A percentile compares a stretch with the other conserved stretches of the same genome.
These are phyloP conservation scores for Yamadazyma paraphyllophila DNA, from an alignment of 805 yeast genomes.

Conservation along the genomic window DNA sequence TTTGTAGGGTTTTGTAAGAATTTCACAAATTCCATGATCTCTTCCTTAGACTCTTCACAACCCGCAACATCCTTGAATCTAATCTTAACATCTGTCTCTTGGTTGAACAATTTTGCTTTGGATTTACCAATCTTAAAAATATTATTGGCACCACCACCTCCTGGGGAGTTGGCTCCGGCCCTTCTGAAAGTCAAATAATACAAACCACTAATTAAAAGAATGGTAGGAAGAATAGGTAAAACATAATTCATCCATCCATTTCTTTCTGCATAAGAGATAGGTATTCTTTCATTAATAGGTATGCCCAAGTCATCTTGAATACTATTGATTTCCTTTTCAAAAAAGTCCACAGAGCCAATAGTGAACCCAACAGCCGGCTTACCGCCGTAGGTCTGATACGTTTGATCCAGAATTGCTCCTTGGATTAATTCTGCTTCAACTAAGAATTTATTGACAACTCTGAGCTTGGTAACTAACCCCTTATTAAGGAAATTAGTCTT, in stretches of 20 bases:
- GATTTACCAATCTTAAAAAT: constrained; percentile 83
- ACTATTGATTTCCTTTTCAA: constrained; percentile 77
- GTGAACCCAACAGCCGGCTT: constrained; percentile 64
- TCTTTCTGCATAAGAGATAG: constrained; percentile 70
- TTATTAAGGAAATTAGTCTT: constrained; percentile 72
- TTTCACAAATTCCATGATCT: constrained; percentile 95
- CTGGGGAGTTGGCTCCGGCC: constrained; percentile 60
- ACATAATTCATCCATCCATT: constrained; percentile 62
- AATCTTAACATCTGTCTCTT: constrained; percentile 85
- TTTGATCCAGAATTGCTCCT: constrained; percentile 42
- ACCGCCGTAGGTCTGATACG: constrained; percentile 37
- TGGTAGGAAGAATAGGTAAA: constrained; percentile 76
- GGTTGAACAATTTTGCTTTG: constrained; percentile 86
- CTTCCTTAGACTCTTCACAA: constrained; percentile 93
- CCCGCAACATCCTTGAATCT: constrained; percentile 96
- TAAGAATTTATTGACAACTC: constrained; percentile 67
- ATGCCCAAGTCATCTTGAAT: constrained; percentile 70
- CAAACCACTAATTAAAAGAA: constrained; percentile 75
- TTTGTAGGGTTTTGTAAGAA: constrained; percentile 87
- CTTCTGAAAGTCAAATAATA: constrained; percentile 60
- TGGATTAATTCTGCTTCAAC: constrained; percentile 67
- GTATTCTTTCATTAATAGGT: constrained; percentile 68
- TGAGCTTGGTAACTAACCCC: constrained; percentile 72
- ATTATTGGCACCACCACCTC: constrained; percentile 74
- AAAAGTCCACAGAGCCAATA: constrained; percentile 81